A percentile compares a stretch with the other conserved stretches of the same genome.
Evolutionary conservation across 108 stramenopile species (phyloP).

Genomic region (Skeletonema marinoi): DNA sequence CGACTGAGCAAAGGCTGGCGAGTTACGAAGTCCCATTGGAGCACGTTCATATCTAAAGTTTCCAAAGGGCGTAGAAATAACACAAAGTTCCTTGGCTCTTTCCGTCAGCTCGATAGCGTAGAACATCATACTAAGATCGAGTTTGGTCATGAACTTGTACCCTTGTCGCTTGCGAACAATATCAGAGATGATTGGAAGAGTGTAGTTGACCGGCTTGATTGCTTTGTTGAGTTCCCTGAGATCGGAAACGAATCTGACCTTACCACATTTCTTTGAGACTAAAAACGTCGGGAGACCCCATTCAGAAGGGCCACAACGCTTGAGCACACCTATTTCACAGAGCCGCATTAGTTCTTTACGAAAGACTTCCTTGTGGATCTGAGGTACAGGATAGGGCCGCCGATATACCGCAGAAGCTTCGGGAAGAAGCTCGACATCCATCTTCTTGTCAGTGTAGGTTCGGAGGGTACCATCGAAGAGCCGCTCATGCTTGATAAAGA

Average conservation of each 20-base stretch:
- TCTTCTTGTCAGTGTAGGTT: background rate
- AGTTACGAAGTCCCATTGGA: slow-evolving; percentile 1
- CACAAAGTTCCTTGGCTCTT: background rate
- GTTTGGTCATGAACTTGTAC: slow-evolving; percentile 24
- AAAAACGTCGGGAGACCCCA: slow-evolving; percentile 29
- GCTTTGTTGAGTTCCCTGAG: background rate
- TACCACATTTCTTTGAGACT: slow-evolving; percentile 45
- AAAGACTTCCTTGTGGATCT: slow-evolving; percentile 18
- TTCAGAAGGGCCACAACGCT: background rate
- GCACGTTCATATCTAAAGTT: slow-evolving; percentile 11
- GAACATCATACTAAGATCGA: slow-evolving; percentile 27
- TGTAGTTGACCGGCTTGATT: background rate
- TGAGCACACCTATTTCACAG: slow-evolving; percentile 24
- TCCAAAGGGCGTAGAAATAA: background rate
- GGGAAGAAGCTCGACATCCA: background rate
- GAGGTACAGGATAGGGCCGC: slow-evolving; percentile 26
- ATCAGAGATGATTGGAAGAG: slow-evolving; percentile 24
- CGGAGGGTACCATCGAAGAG: background rate
- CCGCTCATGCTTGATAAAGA: background rate
- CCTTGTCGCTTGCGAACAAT: slow-evolving; percentile 9
- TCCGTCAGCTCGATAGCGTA: background rate
- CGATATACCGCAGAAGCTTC: slow-evolving; percentile 16
- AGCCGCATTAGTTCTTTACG: slow-evolving; percentile 36
- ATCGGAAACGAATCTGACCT: background rate
- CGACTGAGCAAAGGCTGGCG: background rate